phyloP scores from a whole-genome alignment of 2,329 filamentous ascomycete genomes.

The Pestalotiopsis sp. region DNA sequence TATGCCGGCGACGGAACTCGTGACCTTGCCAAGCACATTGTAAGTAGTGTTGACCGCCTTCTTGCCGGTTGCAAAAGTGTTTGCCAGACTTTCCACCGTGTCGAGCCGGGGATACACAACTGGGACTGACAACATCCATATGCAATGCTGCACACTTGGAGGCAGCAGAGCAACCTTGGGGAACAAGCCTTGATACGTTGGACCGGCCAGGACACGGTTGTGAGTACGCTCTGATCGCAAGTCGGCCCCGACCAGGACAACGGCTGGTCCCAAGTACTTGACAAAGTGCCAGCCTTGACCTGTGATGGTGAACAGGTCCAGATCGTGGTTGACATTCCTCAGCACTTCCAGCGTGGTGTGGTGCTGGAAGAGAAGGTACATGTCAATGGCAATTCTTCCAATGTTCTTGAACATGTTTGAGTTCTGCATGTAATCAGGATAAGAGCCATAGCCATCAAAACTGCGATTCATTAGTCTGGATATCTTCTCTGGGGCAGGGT shows the following conservation, averaged over 20 bases:
- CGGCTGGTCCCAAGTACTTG: slow-evolving; percentile 90
- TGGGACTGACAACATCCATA: slow-evolving; percentile 94
- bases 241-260: slow-evolving; percentile 88
- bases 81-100: slow-evolving; percentile 86
- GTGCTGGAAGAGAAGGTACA: slow-evolving; percentile 98
- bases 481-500: neutral
- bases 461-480: slow-evolving; percentile 45
- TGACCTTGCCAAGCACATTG: slow-evolving; percentile 93
- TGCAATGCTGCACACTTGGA: slow-evolving; percentile 91
- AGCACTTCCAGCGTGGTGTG: slow-evolving; percentile 95
- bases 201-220: slow-evolving; percentile 89
- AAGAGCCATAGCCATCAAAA: slow-evolving; percentile 96
- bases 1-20: slow-evolving; percentile 91
- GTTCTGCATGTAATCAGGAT: slow-evolving; percentile 97
- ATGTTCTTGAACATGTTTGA: slow-evolving; percentile 99
- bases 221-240: slow-evolving; percentile 90
- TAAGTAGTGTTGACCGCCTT: slow-evolving; percentile 96
- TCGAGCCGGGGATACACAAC: slow-evolving; percentile 90
- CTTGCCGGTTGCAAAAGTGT: slow-evolving; percentile 92
- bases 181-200: slow-evolving; percentile 96
- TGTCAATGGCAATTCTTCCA: slow-evolving; percentile 90
- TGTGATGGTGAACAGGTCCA: slow-evolving; percentile 93
- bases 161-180: slow-evolving; percentile 91
- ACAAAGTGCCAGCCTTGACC: slow-evolving; percentile 99
- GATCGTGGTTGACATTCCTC: slow-evolving; percentile 83